Base-by-base conservation (phyloP, 2,329 filamentous ascomycete species). In the Exophiala lecanii-corni region DNA sequence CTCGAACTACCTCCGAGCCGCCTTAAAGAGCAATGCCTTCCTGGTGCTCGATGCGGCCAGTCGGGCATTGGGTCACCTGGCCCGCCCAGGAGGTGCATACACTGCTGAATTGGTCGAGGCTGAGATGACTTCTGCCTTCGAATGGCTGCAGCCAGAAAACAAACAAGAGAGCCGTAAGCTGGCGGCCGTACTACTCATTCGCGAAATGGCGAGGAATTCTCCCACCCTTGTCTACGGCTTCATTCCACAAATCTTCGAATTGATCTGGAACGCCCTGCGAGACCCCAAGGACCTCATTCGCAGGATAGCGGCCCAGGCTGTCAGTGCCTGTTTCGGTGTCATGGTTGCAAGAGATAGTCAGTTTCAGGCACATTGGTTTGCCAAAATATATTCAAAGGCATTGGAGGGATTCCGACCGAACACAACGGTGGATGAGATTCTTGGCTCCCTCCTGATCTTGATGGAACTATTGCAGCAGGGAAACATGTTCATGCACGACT, bases 401-500 rank as follows among this genome's bases (percentile, higher is more conserved):
- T 75, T 87, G 47, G 75, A 79, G 48, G 89, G 89, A 5, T 81
- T 98, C 55, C 82, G 83, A 61, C 77, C 82, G 38, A 53, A 49
- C 25, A 84, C 81, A 56, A 88, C 87, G 13, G 77, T 94, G 41
- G 92, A 98, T 63, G 84, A 82, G 47, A 84, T 94, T 31, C 94
- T 98, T 61, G 92, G 88, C n/a, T 96, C 91, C 2, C 75, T 98
- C 30, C 75, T 98, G 15, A 89, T 94, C 1, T 76, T 97, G 57
- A 94, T 91, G 63, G 91, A 97, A 67, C 76, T 98, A 36, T 79
- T 98, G 13, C 80, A 92, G 51, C 91, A 95, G 62, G 92, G 92
- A 40, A 89, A 89, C 56, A 98, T 98, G 91, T 98, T 94, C 65
- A 97, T 98, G 92, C 89, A 95, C 58, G 86, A 89, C 28, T 81